Evolutionary conservation across 495 filamentous ascomycete species (phyloP), one percentile per base, ranked within the genome.

Genomic region (Eremomyces bilateralis): DNA sequence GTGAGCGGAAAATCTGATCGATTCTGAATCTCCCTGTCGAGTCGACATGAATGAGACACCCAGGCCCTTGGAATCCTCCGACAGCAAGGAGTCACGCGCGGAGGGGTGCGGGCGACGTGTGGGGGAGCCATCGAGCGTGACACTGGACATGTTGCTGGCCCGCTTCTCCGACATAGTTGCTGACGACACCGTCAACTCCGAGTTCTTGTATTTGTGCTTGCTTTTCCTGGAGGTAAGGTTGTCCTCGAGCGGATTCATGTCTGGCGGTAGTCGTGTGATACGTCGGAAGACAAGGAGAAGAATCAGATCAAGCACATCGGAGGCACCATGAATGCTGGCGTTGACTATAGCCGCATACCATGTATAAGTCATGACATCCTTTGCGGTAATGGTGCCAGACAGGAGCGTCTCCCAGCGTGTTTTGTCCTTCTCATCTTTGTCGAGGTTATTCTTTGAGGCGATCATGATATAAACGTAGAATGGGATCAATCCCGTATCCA

Each of bases 191-290:
- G 73, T 79, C 24, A 74, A 8, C 6, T 32, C 18, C 10, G 10
- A 76, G 49, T 79, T 78, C 56, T 74, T 82, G 40, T 73, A 64
- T 34, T 41, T 37, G 16, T 10, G 15, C 33, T 19, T 10, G 16
- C 15, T 11, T 11, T 8, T 63, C 12, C 81, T 72, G 8, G 79
- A 72, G 3, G 83, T 93, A 24, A 91, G 54, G 43, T 88, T 76
- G 43, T 77, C 71, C 46, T 92, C 83, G 4, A 93, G 56, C 4
- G 83, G 83, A 43, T 92, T 93, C 75, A 90, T 78, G 44, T 93
- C 83, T 0, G 83, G 83, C 1, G 83, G 83, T 36, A 93, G 63
- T 11, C 59, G 59, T 17, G 71, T 58, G 43, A 93, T 92, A 42
- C 79, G 70, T 6, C 71, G 69, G 70, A 91, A 91, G 40, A 77